phyloP scores from a whole-genome alignment of 805 yeast genomes.

The Kluyveromyces nonfermentans region DNA sequence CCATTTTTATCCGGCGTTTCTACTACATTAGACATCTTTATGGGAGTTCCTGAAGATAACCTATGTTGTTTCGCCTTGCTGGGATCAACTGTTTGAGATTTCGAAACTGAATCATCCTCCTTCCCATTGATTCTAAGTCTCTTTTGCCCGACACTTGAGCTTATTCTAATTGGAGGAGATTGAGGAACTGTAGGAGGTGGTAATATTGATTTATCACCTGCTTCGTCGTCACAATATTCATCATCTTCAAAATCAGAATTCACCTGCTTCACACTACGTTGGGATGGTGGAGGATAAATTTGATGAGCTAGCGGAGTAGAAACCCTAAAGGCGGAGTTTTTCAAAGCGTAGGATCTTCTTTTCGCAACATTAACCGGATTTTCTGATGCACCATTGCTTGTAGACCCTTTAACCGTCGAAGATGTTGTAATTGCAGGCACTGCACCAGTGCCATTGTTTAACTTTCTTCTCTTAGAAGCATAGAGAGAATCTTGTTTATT shows the following conservation, averaged over 20 bases:
- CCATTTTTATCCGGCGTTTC: constrained; percentile 18
- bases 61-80: constrained; percentile 30
- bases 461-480: constrained; percentile 17
- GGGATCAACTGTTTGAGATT: constrained; percentile 31
- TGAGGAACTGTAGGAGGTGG: constrained; percentile 32
- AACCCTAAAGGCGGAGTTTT: constrained; percentile 20
- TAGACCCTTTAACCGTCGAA: constrained; percentile 5
- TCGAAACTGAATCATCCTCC: constrained; percentile 30
- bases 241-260: constrained; percentile 19
- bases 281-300: constrained; percentile 27
- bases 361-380: constrained; percentile 6
- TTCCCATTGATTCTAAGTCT: constrained; percentile 25
- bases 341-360: constrained; percentile 8
- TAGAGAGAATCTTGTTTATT: constrained; percentile 19
- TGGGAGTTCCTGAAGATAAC: constrained; percentile 26
- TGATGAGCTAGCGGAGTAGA: constrained; percentile 35
- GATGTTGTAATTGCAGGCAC: not conserved
- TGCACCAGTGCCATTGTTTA: constrained; percentile 10
- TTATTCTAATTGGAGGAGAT: constrained; percentile 31
- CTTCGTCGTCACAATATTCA: constrained; percentile 26
- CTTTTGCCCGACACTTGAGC: constrained; percentile 26
- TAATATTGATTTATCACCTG: constrained; percentile 26
- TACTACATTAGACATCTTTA: constrained; percentile 10
- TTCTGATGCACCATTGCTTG: constrained; percentile 10
- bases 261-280: constrained; percentile 11